phyloP scores from a whole-genome alignment of 352 stramenopile species.

The Globisporangium canariense region DNA sequence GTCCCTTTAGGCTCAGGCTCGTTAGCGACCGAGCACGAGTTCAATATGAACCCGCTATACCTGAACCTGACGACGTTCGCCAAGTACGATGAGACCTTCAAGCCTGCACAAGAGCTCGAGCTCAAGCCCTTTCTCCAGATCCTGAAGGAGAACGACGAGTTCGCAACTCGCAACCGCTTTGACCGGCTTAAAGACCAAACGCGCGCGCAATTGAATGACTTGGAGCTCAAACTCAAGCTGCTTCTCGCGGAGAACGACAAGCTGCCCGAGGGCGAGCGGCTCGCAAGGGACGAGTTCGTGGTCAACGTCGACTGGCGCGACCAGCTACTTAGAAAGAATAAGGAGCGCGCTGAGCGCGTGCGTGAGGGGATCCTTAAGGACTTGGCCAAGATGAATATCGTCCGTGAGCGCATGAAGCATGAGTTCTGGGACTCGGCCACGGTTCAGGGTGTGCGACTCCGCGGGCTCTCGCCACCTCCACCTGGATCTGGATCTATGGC shows the following conservation, averaged over 20 bases:
- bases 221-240: slow-evolving; percentile 61
- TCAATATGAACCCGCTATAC: slow-evolving; percentile 51
- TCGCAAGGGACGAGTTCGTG: slow-evolving; percentile 88
- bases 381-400: slow-evolving; percentile 69
- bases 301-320: slow-evolving; percentile 82
- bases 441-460: slow-evolving; percentile 59
- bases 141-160: slow-evolving; percentile 32
- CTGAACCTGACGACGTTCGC: slow-evolving; percentile 57
- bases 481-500: no score
- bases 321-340: slow-evolving; percentile 45
- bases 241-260: slow-evolving; percentile 72
- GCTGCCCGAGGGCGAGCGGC: slow-evolving; percentile 59
- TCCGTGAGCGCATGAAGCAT: slow-evolving; percentile 83
- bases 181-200: slow-evolving; percentile 69
- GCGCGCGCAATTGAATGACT: slow-evolving; percentile 51
- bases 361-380: slow-evolving; percentile 66
- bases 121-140: slow-evolving; percentile 41
- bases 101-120: slow-evolving; percentile 38
- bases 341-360: slow-evolving; percentile 51
- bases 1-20: not conserved
- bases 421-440: slow-evolving; percentile 90
- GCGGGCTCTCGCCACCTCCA: slow-evolving; percentile 36
- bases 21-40: slow-evolving; percentile 7
- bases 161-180: slow-evolving; percentile 45
- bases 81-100: slow-evolving; percentile 69